phyloP scores from a whole-genome alignment of 306 rosid genomes.

The Begonia peltatifolia region DNA sequence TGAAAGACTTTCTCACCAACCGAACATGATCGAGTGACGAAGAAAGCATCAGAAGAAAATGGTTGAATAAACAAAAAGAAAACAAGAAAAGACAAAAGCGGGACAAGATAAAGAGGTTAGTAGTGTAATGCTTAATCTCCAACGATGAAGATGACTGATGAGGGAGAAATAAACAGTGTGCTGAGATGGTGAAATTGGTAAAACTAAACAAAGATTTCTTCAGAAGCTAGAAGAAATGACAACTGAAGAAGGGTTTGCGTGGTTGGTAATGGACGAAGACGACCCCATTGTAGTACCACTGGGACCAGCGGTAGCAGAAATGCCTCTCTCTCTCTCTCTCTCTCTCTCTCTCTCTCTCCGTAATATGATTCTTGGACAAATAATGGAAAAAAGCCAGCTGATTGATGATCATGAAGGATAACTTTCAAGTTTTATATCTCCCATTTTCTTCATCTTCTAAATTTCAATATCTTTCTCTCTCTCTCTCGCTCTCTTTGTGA shows the following conservation, averaged over 20 bases:
- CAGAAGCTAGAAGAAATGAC: not conserved
- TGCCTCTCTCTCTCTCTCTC: conserved; percentile 5
- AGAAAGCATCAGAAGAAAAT: too few relatives aligned
- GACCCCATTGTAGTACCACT: conserved; percentile 9
- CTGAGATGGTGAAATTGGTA: not conserved
- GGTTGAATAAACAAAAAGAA: not conserved
- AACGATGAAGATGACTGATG: not conserved
- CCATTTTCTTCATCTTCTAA: not conserved
- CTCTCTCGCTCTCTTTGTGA: not conserved
- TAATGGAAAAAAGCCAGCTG: conserved; percentile 9
- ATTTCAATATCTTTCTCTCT: not conserved
- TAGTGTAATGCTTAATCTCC: not conserved
- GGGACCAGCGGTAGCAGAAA: too few relatives aligned
- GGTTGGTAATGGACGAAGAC: conserved; percentile 9
- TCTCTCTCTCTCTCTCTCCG: conserved; percentile 7
- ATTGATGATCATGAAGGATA: not conserved
- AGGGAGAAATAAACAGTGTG: not conserved
- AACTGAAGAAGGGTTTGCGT: conserved; percentile 19
- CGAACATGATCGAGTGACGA: too few relatives aligned
- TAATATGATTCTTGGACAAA: conserved; percentile 21
- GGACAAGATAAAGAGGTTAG: not conserved
- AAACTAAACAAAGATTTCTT: not conserved
- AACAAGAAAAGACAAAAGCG: not conserved
- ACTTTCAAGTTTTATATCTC: too few relatives aligned
- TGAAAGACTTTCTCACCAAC: not conserved